Evolutionary conservation across 345 rosid genomes (phyloP), one percentile per base, ranked within the genome.

Genomic region (Barbarea vulgaris): DNA sequence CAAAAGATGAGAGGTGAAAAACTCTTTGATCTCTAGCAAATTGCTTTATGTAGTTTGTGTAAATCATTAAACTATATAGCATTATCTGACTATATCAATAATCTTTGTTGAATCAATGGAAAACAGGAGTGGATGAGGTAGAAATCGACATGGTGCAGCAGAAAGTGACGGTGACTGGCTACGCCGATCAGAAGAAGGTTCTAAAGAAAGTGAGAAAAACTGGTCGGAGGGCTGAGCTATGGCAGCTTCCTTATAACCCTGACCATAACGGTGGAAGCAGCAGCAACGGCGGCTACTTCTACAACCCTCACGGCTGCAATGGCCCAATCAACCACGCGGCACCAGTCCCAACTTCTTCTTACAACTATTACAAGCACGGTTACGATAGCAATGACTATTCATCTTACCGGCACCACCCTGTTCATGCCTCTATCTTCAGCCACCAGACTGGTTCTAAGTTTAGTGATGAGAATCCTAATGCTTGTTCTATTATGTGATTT

Each of bases 341-440:
- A 0, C 80, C 90, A 0, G 85, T 83, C 24, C 91, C 93, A 1
- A 72, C 88, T 0, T 91, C 97, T 12, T 84, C 91, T 33, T 94
- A 91, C 83, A 91, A 94, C 54, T 94, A 88, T 77, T 86, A 85
- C 83, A 94, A 88, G 79, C 97, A 94, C 66, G 97, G 97, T 11
- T 89, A 88, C 30, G 90, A 87, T 53, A 84, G 72, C 78, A 81
- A 58, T 19, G 84, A 82, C 51, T 80, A 77, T 27, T 72, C 80
- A 9, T 79, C 92, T 71, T 83, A 86, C 68, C 70, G 67, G 25
- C 84, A 84, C 21, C 87, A 85, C 15, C 82, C 85, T 0, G 80
- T 73, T 24, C 85, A 81, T 17, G 77, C 97, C 12, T 81, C 83
- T 48, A 74, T 85, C 39, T 89, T 89, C 33, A 69, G 72, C 19